phyloP scores from a whole-genome alignment of 2,329 filamentous ascomycete species.

The Xylariaceae sp. region DNA sequence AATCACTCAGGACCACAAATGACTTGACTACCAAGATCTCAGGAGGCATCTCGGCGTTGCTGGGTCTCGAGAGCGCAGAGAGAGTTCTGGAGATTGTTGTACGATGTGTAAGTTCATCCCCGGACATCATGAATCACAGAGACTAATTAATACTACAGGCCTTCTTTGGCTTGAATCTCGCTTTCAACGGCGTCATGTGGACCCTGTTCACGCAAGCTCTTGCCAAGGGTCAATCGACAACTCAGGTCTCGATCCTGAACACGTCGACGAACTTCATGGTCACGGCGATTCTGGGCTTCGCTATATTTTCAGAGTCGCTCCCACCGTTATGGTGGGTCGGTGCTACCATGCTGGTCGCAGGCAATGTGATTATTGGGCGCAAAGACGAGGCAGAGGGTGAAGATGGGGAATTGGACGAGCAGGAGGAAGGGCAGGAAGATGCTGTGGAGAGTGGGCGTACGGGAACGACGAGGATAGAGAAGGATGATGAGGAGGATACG shows the following conservation, averaged over 20 bases:
- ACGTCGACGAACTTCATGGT: constrained; percentile 79
- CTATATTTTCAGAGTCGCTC: constrained; percentile 69
- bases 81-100: constrained; percentile 47
- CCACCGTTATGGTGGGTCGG: constrained; percentile 76
- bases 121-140: not conserved
- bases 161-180: constrained; percentile 73
- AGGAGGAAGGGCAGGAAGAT: not conserved
- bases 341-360: constrained; percentile 67
- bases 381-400: constrained; percentile 38
- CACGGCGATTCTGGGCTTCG: constrained; percentile 67
- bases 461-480: constrained; percentile 4
- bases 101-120: constrained; percentile 44
- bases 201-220: constrained; percentile 76
- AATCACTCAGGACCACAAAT: constrained; percentile 50
- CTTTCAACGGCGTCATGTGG: constrained; percentile 82
- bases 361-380: constrained; percentile 74
- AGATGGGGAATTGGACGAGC: constrained; percentile 13
- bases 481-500: not conserved
- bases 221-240: constrained; percentile 70
- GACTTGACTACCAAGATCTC: constrained; percentile 51
- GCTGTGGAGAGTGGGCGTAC: not conserved
- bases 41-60: constrained; percentile 39
- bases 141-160: constrained; percentile 41
- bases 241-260: constrained; percentile 78
- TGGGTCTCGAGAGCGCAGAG: constrained; percentile 44